phyloP scores from a whole-genome alignment of 805 yeast species.

The Saccharomycopsis malanga region DNA sequence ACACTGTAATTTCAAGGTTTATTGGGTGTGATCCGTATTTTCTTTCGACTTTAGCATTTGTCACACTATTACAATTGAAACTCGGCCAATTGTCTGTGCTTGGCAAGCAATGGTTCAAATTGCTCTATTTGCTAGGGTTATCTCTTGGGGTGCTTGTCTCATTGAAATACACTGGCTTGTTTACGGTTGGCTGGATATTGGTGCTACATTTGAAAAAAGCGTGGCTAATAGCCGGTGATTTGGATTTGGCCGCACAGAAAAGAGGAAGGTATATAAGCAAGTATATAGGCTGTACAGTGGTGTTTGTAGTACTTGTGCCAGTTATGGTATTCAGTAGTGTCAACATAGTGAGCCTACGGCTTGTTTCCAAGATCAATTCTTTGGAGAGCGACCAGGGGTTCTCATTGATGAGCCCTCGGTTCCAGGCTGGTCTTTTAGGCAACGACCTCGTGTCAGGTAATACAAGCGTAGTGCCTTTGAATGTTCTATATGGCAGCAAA shows the following conservation, averaged over 20 bases:
- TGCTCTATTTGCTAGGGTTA: slow-evolving; percentile 42
- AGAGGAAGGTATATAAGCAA: slow-evolving; percentile 41
- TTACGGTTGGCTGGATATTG: slow-evolving; percentile 61
- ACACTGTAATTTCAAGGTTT: slow-evolving; percentile 53
- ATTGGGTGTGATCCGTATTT: slow-evolving; percentile 41
- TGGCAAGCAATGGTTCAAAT: slow-evolving; percentile 44
- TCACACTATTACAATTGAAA: slow-evolving; percentile 33
- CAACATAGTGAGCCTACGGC: slow-evolving; percentile 13
- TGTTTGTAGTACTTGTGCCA: slow-evolving; percentile 22
- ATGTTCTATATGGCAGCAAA: slow-evolving; percentile 32
- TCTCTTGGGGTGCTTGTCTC: slow-evolving; percentile 51
- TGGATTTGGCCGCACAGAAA: slow-evolving; percentile 32
- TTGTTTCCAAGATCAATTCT: slow-evolving; percentile 11
- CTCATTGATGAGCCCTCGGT: slow-evolving; percentile 14
- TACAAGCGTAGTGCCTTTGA: slow-evolving; percentile 48
- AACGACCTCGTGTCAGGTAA: slow-evolving; percentile 25
- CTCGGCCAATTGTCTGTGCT: slow-evolving; percentile 42
- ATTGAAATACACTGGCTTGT: slow-evolving; percentile 65
- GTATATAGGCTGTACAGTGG: slow-evolving; percentile 43
- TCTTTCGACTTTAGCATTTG: slow-evolving; percentile 32
- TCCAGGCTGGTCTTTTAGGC: slow-evolving; percentile 17
- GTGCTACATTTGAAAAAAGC: slow-evolving; percentile 40
- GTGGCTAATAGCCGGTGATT: slow-evolving; percentile 73
- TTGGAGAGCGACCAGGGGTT: slow-evolving; percentile 28
- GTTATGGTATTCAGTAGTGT: slow-evolving; percentile 5